Evolutionary conservation across 192 early-diverging fungal species (phyloP).

Genomic region (Dispira simplex): DNA sequence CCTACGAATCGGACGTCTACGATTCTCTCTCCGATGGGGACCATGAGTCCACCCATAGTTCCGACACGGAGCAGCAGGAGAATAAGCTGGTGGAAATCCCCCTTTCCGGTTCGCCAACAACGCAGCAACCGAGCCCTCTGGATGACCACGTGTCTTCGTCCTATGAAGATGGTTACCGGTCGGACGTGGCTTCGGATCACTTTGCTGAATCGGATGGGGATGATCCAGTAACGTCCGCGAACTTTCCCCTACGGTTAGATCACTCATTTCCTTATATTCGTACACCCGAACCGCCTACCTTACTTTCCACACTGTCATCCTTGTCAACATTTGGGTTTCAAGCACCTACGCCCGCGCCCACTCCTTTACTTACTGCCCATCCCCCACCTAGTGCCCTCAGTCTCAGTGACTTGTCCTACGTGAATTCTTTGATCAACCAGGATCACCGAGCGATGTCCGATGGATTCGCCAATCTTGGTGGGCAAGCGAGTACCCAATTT

Average conservation of each 20-base stretch:
- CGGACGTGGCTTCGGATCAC: background rate
- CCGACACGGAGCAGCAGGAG: background rate
- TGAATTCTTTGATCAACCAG: slow-evolving; percentile 4
- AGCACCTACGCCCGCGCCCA: slow-evolving; percentile 10
- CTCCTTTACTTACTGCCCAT: background rate
- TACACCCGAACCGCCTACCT: slow-evolving; percentile 1
- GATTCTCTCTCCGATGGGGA: background rate
- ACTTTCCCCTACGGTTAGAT: background rate
- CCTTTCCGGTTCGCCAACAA: background rate
- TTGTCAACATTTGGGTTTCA: background rate
- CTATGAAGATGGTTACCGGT: slow-evolving; percentile 1
- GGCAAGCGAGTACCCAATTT: background rate
- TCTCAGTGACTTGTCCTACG: slow-evolving; percentile 2
- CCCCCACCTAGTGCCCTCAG: background rate
- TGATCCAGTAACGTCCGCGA: background rate
- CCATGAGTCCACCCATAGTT: background rate
- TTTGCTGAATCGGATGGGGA: background rate
- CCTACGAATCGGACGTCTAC: background rate
- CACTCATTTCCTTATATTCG: background rate
- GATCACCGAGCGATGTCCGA: background rate
- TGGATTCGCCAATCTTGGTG: background rate
- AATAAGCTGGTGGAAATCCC: background rate
- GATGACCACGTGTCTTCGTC: background rate
- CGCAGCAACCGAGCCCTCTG: background rate
- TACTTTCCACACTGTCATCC: background rate